Base-by-base conservation (phyloP, 2,329 filamentous ascomycete genomes). In the Hymenoscyphus occultus region DNA sequence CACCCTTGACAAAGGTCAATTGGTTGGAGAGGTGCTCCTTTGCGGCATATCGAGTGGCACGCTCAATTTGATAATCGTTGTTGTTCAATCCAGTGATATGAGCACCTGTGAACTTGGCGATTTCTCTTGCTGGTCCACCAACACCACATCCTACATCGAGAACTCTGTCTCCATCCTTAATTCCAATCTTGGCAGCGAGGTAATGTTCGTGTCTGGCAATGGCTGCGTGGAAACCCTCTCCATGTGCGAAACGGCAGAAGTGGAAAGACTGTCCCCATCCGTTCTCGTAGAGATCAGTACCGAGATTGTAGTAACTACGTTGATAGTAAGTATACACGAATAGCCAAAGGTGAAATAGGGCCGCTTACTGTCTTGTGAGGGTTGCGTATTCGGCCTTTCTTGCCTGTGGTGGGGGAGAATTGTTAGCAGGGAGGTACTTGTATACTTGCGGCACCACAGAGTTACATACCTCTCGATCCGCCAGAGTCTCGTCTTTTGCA, bases 121-220 rank as follows among this genome's bases (percentile, higher is more conserved):
- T 98, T 82, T 98, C 93, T 68, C 94, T 87, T 5, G 94, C 95
- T 39, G 95, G 95, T 57, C 95, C 95, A 74, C 95, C 95, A 64
- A 99, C 93, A 84, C 95, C 95, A 75, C 95, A 99, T 68, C 95
- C 95, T 67, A 99, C 95, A 75, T 99, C 95, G 39, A 99, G 84
- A 31, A 98, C 94, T 76, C 87, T 91, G 89, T 95, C 94, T 75
- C 88, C 88, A 76, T 93, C 90, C 78, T 90, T 87, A 76, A 99
- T 89, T 70, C 90, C 89, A 78, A 97, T 97, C 78, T 88, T 87
- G 79, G 93, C 88, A 59, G 95, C 94, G 39, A 99, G 90, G 82
- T 97, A 98, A 83, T 99, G 95, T 82, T 99, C 95, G 77, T 99
- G 95, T 65, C 95, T 90, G 71, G 93, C 92, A 80, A 98, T 95